phyloP scores from a whole-genome alignment of 2,329 filamentous ascomycete species.

The Spiromastix sp. region DNA sequence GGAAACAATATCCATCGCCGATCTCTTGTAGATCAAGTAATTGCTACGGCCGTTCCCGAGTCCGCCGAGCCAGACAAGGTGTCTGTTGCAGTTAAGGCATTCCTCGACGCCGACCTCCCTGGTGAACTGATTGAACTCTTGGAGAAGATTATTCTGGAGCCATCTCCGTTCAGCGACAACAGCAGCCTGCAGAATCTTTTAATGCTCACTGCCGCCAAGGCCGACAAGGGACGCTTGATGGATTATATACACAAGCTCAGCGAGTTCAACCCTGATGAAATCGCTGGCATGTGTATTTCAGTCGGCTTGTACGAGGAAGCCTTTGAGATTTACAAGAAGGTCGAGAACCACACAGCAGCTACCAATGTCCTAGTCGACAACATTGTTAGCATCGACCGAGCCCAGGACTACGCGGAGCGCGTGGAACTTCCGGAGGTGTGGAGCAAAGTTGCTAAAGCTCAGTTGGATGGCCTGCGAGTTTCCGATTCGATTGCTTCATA shows the following conservation, averaged over 20 bases:
- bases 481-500: constrained; percentile 93
- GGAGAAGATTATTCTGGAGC: constrained; percentile 99
- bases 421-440: constrained; percentile 92
- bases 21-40: constrained; percentile 91
- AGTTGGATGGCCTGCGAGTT: constrained; percentile 89
- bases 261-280: constrained; percentile 83
- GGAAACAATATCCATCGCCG: constrained; percentile 93
- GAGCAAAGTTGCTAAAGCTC: constrained; percentile 97
- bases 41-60: constrained; percentile 86
- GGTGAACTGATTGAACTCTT: constrained; percentile 92
- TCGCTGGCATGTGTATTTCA: constrained; percentile 84
- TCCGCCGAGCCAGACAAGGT: constrained; percentile 90
- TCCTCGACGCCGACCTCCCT: constrained; percentile 83
- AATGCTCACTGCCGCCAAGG: constrained; percentile 92
- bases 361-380: constrained; percentile 90
- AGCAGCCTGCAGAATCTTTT: constrained; percentile 91
- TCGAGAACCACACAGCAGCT: constrained; percentile 75
- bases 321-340: constrained; percentile 98
- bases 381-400: constrained; percentile 94
- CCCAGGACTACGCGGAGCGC: constrained; percentile 88
- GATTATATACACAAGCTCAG: constrained; percentile 90
- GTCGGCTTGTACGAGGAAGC: constrained; percentile 94
- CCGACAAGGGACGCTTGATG: constrained; percentile 89
- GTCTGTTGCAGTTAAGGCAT: constrained; percentile 83
- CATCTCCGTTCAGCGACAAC: constrained; percentile 97